Percentiles rank a stretch among this genome's conserved stretches.
These are phyloP conservation scores for Globisporangium acanthophoron DNA, from an alignment of 352 stramenopile genomes.

Conservation along the genomic window DNA sequence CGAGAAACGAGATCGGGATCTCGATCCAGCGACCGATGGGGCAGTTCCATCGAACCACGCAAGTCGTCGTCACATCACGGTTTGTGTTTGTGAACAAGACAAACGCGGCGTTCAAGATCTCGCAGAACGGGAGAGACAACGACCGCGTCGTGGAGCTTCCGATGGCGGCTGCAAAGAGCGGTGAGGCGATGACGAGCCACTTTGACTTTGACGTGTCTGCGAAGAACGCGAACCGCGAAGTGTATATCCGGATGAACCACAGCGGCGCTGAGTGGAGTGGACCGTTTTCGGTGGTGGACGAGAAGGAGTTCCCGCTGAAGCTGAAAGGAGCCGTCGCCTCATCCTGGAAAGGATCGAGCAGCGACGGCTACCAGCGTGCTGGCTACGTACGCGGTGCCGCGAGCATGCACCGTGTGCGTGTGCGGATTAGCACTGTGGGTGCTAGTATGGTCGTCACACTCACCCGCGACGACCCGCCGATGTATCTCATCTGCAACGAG, in stretches of 20 bases:
- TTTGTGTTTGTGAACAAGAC: constrained; percentile 89
- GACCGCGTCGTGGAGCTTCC: constrained; percentile 64
- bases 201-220: constrained; percentile 71
- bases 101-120: constrained; percentile 65
- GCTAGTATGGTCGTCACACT: constrained; percentile 81
- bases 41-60: constrained; percentile 83
- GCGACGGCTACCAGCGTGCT: constrained; percentile 27
- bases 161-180: constrained; percentile 25
- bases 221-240: constrained; percentile 40
- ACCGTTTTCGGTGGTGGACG: constrained; percentile 71
- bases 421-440: constrained; percentile 73
- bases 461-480: constrained; percentile 65
- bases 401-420: constrained; percentile 61
- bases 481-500: constrained; percentile 85
- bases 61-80: constrained; percentile 80
- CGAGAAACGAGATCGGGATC: constrained; percentile 75
- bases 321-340: constrained; percentile 51
- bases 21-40: constrained; percentile 81
- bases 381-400: constrained; percentile 36
- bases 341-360: constrained; percentile 39
- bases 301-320: constrained; percentile 83
- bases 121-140: constrained; percentile 51
- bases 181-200: constrained; percentile 30
- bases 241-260: constrained; percentile 79
- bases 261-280: constrained; percentile 75